A percentile compares a stretch with the other conserved stretches of the same genome.
Evolutionary conservation across 1,284 basidiomycete species (phyloP).

Genomic region (Rhodofomes roseus): DNA sequence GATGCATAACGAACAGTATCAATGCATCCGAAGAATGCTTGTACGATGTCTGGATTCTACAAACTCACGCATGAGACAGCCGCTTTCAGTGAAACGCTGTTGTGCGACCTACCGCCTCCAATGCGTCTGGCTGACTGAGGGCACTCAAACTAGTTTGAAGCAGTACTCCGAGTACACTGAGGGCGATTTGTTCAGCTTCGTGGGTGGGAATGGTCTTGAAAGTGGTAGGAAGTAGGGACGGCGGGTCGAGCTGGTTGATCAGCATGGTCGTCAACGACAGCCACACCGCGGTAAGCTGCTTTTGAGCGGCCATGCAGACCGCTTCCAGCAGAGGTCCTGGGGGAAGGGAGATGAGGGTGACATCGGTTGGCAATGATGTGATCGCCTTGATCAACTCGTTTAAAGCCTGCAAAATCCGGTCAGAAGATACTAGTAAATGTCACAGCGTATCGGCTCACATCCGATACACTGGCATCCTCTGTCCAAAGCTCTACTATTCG

Average conservation of each 20-base stretch:
- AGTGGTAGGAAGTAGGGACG: constrained; percentile 43
- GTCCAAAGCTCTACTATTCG: constrained; percentile 71
- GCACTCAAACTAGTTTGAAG: constrained; percentile 56
- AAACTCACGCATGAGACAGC: neutral
- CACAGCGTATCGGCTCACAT: constrained; percentile 49
- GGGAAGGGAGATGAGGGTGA: constrained; percentile 75
- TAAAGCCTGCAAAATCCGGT: constrained; percentile 46
- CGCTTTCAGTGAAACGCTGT: neutral
- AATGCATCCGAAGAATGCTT: constrained; percentile 82
- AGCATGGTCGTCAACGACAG: constrained; percentile 76
- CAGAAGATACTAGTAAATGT: constrained; percentile 6
- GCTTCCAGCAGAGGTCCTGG: constrained; percentile 76
- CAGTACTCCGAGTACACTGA: constrained; percentile 53
- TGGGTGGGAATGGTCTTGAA: constrained; percentile 38
- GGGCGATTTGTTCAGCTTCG: constrained; percentile 45
- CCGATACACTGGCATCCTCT: constrained; percentile 69
- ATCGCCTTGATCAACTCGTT: constrained; percentile 81
- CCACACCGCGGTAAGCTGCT: constrained; percentile 80
- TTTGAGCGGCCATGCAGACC: constrained; percentile 71
- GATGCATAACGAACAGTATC: constrained; percentile 47
- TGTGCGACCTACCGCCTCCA: constrained; percentile 58
- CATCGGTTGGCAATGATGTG: constrained; percentile 67
- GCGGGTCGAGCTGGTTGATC: constrained; percentile 76
- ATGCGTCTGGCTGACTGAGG: constrained; percentile 56
- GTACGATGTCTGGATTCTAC: constrained; percentile 85